These are phyloP conservation scores for Turritis glabra DNA, from an alignment of 345 rosid species.

Conservation along the genomic window DNA sequence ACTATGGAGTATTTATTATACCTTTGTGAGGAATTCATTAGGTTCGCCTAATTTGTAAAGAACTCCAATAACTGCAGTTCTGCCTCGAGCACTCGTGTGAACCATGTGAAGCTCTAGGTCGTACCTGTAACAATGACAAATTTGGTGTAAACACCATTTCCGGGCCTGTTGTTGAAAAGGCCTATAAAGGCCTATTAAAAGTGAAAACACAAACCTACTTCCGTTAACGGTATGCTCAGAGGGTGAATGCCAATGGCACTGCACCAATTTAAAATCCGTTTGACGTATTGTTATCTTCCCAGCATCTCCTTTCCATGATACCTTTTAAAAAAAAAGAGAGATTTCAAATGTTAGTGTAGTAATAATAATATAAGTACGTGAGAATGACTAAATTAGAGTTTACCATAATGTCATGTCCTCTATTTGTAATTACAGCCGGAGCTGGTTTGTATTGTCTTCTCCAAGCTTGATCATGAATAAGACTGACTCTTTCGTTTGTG, in stretches of 20 bases:
- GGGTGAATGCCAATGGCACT: slow-evolving; percentile 76
- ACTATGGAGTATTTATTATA: slow-evolving; percentile 15
- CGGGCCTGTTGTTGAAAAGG: background rate
- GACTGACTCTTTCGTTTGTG: slow-evolving; percentile 27
- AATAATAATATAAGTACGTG: background rate
- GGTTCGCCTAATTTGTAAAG: slow-evolving; percentile 59
- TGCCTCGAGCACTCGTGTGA: slow-evolving; percentile 43
- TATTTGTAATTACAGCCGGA: slow-evolving; percentile 48
- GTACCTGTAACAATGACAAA: slow-evolving; percentile 31
- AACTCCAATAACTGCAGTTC: slow-evolving; percentile 54
- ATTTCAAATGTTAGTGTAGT: background rate
- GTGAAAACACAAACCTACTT: slow-evolving; percentile 42
- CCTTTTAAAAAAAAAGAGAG: slow-evolving; percentile 29
- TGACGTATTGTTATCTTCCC: slow-evolving; percentile 55
- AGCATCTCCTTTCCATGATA: slow-evolving; percentile 68
- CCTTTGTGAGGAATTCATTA: slow-evolving; percentile 58
- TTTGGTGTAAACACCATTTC: background rate
- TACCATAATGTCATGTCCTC: slow-evolving; percentile 75
- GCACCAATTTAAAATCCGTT: slow-evolving; percentile 47
- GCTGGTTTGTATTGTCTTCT: slow-evolving; percentile 59
- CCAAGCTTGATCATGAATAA: slow-evolving; percentile 40
- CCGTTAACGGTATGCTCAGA: slow-evolving; percentile 68
- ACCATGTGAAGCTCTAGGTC: slow-evolving; percentile 66
- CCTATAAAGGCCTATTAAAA: background rate
- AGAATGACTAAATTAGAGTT: background rate